These are phyloP conservation scores for Leishmania arabica DNA, from an alignment of 208 protist species.

Conservation along the genomic window DNA sequence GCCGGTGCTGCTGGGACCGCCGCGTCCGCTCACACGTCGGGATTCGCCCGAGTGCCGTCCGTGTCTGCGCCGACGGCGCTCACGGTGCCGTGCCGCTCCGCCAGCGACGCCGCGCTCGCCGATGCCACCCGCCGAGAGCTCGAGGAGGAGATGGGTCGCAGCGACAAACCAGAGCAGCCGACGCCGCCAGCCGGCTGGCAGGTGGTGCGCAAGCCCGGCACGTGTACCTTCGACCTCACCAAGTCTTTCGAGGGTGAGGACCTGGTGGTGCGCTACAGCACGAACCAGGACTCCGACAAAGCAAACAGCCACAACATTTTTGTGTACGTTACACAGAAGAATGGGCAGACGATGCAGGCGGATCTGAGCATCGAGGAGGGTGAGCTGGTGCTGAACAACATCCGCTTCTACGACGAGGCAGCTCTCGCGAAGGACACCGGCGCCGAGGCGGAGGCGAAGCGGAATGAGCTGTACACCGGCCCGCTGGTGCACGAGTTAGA, in stretches of 20 bases:
- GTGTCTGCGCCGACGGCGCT: slow-evolving; percentile 5
- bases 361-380: slow-evolving; percentile 77
- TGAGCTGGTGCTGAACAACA: slow-evolving; percentile 84
- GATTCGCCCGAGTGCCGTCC: background rate
- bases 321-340: slow-evolving; percentile 58
- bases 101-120: slow-evolving; percentile 53
- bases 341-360: slow-evolving; percentile 62
- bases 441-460: slow-evolving; percentile 53
- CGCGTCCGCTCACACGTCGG: background rate
- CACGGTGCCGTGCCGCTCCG: slow-evolving; percentile 48
- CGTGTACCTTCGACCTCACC: slow-evolving; percentile 65
- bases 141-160: slow-evolving; percentile 83
- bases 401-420: slow-evolving; percentile 64
- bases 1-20: background rate
- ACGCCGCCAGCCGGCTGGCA: slow-evolving; percentile 74
- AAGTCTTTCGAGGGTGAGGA: slow-evolving; percentile 82
- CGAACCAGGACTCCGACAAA: slow-evolving; percentile 49
- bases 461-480: slow-evolving; percentile 69
- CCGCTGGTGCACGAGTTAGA: slow-evolving; percentile 82
- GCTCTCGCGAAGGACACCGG: slow-evolving; percentile 63
- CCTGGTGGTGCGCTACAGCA: slow-evolving; percentile 71
- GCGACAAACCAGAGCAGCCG: slow-evolving; percentile 73
- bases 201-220: slow-evolving; percentile 64
- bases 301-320: slow-evolving; percentile 61
- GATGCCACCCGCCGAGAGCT: slow-evolving; percentile 70